A percentile compares a stretch with the other conserved stretches of the same genome.
Evolutionary conservation across 1,139 yeast genomes (phyloP).

Genomic region (Lodderomyces elongisporus): DNA sequence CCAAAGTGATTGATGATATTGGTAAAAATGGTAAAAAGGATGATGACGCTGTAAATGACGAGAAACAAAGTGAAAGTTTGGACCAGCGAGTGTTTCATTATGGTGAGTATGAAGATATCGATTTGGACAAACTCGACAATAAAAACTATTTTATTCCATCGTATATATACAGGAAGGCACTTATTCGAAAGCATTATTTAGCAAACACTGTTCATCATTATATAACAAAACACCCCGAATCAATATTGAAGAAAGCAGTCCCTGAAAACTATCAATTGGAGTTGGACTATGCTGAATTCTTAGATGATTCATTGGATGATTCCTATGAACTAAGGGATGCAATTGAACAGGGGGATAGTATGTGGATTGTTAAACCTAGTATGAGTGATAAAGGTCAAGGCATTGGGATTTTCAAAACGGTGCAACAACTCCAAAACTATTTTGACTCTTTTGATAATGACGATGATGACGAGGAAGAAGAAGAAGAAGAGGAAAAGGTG

Average conservation of each 20-base stretch:
- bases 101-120: constrained; percentile 86
- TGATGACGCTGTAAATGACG: constrained; percentile 5
- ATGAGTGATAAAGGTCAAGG: constrained; percentile 99
- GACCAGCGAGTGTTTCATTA: constrained; percentile 75
- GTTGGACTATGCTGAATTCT: constrained; percentile 92
- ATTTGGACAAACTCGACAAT: constrained; percentile 55
- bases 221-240: constrained; percentile 66
- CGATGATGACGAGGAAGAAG: constrained; percentile 51
- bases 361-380: constrained; percentile 91
- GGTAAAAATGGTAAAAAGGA: too few species aligned
- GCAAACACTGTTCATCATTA: constrained; percentile 75
- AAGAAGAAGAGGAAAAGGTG: constrained; percentile 23
- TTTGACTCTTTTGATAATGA: constrained; percentile 83
- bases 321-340: constrained; percentile 82
- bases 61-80: too few species aligned
- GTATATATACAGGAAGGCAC: constrained; percentile 78
- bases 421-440: constrained; percentile 74
- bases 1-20: constrained; percentile 20
- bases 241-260: constrained; percentile 54
- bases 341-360: constrained; percentile 54
- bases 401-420: constrained; percentile 70
- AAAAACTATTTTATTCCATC: constrained; percentile 64
- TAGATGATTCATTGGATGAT: constrained; percentile 91
- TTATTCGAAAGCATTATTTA: constrained; percentile 84
- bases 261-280: constrained; percentile 80